phyloP scores from a whole-genome alignment of 2,329 filamentous ascomycete species.

The Thelonectria rubi region DNA sequence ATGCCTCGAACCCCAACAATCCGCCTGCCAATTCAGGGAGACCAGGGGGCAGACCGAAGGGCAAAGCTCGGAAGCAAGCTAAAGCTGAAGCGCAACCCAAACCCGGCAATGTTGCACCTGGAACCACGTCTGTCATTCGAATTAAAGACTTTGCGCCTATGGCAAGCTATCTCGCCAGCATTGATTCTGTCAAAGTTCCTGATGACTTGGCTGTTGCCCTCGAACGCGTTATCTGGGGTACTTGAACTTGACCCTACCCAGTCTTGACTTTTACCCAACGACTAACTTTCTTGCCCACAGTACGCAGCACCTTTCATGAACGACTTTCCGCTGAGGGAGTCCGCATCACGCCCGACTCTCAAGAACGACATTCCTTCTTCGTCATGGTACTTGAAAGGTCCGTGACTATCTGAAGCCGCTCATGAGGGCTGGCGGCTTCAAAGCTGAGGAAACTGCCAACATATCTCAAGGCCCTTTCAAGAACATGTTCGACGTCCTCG shows the following conservation, averaged over 20 bases:
- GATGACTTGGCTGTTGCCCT: slow-evolving; percentile 21
- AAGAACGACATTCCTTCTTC: slow-evolving; percentile 30
- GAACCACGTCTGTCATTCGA: slow-evolving; percentile 19
- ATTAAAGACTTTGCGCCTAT: slow-evolving; percentile 34
- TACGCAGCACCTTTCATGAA: slow-evolving; percentile 27
- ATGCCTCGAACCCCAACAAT: slow-evolving; percentile 1
- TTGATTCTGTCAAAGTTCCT: slow-evolving; percentile 24
- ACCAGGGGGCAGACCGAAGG: slow-evolving; percentile 17
- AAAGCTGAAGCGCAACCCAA: slow-evolving; percentile 1
- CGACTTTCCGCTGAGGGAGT: slow-evolving; percentile 8
- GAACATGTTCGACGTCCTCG: slow-evolving; percentile 27
- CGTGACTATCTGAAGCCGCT: slow-evolving; percentile 29
- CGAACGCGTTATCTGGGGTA: slow-evolving; percentile 30
- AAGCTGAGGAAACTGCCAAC: background rate
- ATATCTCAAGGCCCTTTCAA: background rate
- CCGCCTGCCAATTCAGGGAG: background rate
- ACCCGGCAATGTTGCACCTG: background rate
- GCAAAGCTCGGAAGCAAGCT: slow-evolving; percentile 21
- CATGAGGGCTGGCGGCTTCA: slow-evolving; percentile 18
- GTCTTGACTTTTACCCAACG: background rate
- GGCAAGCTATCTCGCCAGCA: slow-evolving; percentile 26
- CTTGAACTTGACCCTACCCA: background rate
- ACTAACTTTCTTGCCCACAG: background rate
- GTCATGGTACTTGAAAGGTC: slow-evolving; percentile 33
- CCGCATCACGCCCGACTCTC: background rate